A percentile compares a stretch with the other conserved stretches of the same genome.
Conservation (phyloP, 2,329 filamentous ascomycete species). For the Paecilomyces fulvus region DNA sequence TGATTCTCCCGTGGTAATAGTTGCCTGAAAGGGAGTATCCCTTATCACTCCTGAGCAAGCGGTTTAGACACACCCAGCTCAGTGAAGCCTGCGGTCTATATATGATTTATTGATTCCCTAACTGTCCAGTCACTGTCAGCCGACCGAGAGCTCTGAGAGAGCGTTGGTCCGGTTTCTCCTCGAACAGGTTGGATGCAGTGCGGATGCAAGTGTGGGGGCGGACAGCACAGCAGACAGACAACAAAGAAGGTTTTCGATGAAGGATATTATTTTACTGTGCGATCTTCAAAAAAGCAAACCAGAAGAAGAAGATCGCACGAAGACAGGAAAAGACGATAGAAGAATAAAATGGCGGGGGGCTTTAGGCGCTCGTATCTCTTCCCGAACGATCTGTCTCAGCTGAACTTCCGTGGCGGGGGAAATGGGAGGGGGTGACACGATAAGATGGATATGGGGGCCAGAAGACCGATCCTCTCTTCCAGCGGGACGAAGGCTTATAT, state of each 20-base stretch:
- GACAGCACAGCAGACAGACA: not conserved
- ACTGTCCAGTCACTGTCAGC: not conserved
- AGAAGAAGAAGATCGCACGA: not conserved
- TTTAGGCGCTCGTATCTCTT: not conserved
- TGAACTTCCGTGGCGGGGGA: not conserved
- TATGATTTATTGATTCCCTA: not conserved
- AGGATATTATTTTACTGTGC: not conserved
- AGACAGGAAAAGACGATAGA: not conserved
- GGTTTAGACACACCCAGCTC: not conserved
- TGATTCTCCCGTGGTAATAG: not conserved
- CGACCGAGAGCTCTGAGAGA: not conserved
- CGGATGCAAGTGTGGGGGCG: not conserved
- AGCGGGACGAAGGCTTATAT: not conserved
- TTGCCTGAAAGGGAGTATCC: not conserved
- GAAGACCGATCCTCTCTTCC: not conserved
- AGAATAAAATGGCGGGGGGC: not conserved
- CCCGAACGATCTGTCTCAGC: not conserved
- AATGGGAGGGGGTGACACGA: not conserved
- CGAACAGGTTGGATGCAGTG: not conserved
- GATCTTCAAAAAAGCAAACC: not conserved
- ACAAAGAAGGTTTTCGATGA: not conserved
- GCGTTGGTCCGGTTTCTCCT: not conserved
- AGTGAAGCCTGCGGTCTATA: not conserved
- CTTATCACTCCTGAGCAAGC: not conserved
- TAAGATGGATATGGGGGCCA: not conserved